Evolutionary conservation across 2,329 filamentous ascomycete species (phyloP), one percentile per base, ranked within the genome.

Genomic region (Colletotrichum sp.): DNA sequence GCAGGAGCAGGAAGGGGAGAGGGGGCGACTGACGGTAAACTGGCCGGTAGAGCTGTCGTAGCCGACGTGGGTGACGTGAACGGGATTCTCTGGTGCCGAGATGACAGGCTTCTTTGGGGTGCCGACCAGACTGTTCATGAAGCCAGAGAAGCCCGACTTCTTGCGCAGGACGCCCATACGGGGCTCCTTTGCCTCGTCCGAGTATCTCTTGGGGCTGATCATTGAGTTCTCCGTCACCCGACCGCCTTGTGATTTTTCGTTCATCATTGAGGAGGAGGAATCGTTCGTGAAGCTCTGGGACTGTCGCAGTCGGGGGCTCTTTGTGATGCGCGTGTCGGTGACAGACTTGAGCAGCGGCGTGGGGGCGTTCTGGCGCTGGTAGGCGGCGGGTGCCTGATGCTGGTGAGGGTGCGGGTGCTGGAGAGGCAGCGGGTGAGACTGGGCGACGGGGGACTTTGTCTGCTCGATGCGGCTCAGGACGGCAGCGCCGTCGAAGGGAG

Each of bases 31-130:
- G 89, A 98, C 96, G 74, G 96, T 99, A 85, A 98, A 99, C 86
- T 98, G 95, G 79, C 97, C 97, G 5, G 97, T 99, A 81, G 95
- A 91, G 86, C 97, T 98, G 85, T 99, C 96, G 84, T 98, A 98
- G 80, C 96, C 96, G 79, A 99, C 97, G 85, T 99, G 97, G 73
- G 96, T 99, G 81, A 99, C 95, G 86, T 99, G 97, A 76, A 99
- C 96, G 65, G 97, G 97, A 81, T 99, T 99, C 85, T 98, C 96
- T 71, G 97, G 97, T 48, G 96, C 95, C n/a, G 97, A 99, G 81
- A 99, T 99, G 84, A 96, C 92, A 63, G 97, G 95, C 78, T 96
- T 95, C 85, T 96, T 95, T 69, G 95, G 96, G 43, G 96, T 96
- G 79, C 95, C 94, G 75, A 98, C 93, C 76, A 93, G 83, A 83